These are phyloP conservation scores for Chlorella sp. DNA, from an alignment of 139 green algal species.

Conservation along the genomic window DNA sequence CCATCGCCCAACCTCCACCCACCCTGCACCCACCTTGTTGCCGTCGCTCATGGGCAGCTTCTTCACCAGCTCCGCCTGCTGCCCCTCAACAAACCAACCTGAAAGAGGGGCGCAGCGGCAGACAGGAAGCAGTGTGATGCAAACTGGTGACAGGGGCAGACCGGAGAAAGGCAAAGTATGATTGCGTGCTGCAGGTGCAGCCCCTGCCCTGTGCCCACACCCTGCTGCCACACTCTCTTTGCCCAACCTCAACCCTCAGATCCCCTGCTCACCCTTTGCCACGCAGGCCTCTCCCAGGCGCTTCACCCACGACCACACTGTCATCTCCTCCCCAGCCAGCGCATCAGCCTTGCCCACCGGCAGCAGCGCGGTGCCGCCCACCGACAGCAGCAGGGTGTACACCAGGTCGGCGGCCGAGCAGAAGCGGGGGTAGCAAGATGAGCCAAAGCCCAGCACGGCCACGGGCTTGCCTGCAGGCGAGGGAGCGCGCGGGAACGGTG, in stretches of 20 bases:
- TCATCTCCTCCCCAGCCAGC: background rate
- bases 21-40: background rate
- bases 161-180: too few relatives aligned
- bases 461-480: background rate
- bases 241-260: too few relatives aligned
- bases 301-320: background rate
- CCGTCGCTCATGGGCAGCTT: background rate
- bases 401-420: background rate
- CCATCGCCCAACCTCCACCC: too few relatives aligned
- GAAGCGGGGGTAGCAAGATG: background rate
- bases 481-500: too few relatives aligned
- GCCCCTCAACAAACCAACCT: background rate
- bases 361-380: background rate
- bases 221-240: too few relatives aligned
- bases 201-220: too few relatives aligned
- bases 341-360: background rate
- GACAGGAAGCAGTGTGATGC: too few relatives aligned
- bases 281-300: background rate
- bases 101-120: background rate
- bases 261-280: background rate
- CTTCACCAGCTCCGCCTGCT: background rate
- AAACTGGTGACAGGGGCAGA: too few relatives aligned
- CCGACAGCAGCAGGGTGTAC: background rate
- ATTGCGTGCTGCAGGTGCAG: too few relatives aligned
- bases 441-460: background rate